These are phyloP conservation scores for Scutellaria barbata DNA, from an alignment of 257 asterid species.

Conservation along the genomic window DNA sequence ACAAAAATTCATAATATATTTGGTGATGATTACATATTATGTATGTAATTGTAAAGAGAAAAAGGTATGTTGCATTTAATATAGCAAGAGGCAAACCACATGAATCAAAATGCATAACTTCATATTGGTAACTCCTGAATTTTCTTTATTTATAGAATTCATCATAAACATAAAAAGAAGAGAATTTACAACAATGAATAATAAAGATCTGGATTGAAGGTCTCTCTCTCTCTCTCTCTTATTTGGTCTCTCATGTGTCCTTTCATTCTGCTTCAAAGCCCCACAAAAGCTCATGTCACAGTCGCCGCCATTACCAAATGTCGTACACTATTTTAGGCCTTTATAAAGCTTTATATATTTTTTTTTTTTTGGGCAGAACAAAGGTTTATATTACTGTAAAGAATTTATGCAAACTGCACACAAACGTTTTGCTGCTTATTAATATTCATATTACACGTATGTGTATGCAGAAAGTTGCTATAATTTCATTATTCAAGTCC, in stretches of 20 bases:
- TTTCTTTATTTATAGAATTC: no score
- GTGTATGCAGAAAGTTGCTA: conserved; percentile 12
- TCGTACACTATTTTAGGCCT: conserved; percentile 30
- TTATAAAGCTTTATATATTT: not conserved
- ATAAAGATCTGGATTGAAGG: not conserved
- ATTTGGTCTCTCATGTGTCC: conserved; percentile 39
- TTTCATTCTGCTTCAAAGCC: conserved; percentile 32
- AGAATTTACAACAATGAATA: no score
- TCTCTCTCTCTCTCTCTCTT: not conserved
- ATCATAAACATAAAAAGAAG: no score
- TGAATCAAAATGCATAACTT: no score
- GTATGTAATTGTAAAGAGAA: no score
- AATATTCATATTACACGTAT: conserved; percentile 22
- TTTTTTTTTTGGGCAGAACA: not conserved
- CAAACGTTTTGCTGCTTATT: conserved; percentile 17
- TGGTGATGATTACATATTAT: no score
- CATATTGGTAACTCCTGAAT: no score
- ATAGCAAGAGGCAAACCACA: no score
- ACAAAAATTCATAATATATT: no score
- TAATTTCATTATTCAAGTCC: conserved; percentile 17
- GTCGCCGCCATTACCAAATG: conserved; percentile 58
- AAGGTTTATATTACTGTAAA: conserved; percentile 5
- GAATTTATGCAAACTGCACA: conserved; percentile 26
- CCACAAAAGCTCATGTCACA: conserved; percentile 40
- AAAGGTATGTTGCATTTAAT: no score